A percentile compares a stretch with the other conserved stretches of the same genome.
Evolutionary conservation across 352 stramenopile genomes (phyloP).

Genomic region (Globisporangium perplexum): DNA sequence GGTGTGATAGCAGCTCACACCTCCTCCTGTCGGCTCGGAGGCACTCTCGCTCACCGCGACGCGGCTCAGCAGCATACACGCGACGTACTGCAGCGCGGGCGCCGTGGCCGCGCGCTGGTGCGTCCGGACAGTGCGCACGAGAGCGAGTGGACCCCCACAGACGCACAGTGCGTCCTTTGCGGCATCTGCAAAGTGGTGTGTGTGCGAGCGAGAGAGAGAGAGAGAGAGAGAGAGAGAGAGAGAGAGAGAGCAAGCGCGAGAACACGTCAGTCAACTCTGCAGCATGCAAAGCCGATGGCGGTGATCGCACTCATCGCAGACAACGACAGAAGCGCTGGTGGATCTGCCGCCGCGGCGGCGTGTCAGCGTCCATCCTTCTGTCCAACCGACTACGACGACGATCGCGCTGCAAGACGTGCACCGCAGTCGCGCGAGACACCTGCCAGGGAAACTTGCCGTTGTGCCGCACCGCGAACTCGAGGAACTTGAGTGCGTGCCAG

Average conservation of each 20-base stretch:
- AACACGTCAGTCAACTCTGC: no score
- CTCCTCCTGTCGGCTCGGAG: constrained; percentile 16
- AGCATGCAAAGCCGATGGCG: no score
- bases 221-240: not conserved
- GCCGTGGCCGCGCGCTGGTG: not conserved
- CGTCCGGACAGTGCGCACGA: constrained; percentile 2
- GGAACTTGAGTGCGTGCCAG: constrained; percentile 53
- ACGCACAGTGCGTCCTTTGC: constrained; percentile 38
- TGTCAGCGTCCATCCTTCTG: no score
- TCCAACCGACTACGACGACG: no score
- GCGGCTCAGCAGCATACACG: constrained; percentile 50
- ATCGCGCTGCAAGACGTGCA: no score
- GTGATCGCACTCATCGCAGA: not conserved
- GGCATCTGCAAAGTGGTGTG: constrained; percentile 30
- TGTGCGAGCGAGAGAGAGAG: no score
- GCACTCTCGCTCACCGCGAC: constrained; percentile 15
- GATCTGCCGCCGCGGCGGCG: no score
- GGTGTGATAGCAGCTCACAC: not conserved
- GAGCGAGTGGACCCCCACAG: constrained; percentile 1
- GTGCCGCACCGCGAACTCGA: constrained; percentile 34
- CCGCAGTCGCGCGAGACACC: no score
- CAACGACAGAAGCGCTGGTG: not conserved
- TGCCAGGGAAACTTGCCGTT: constrained; percentile 17
- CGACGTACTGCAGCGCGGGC: constrained; percentile 31
- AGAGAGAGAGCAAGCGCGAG: not conserved